Percentiles rank a stretch among this genome's conserved stretches.
phyloP scores from a whole-genome alignment of 1,139 yeast species.

The Pichia cactophila region DNA sequence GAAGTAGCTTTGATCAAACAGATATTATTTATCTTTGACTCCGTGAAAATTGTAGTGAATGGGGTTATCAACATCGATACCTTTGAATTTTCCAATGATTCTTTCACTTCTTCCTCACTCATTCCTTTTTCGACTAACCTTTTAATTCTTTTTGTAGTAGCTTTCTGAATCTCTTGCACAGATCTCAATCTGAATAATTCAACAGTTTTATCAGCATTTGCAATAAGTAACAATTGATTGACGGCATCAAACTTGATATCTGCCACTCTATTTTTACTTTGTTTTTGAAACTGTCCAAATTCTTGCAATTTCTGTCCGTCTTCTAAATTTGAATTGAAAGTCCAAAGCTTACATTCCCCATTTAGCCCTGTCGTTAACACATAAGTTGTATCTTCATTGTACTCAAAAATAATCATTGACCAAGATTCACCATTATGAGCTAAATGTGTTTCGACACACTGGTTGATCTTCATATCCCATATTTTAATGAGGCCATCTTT shows the following conservation, averaged over 20 bases:
- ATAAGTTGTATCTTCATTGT: conserved; percentile 32
- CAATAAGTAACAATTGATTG: conserved; percentile 53
- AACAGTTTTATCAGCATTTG: conserved; percentile 73
- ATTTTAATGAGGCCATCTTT: conserved; percentile 87
- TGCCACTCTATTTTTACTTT: conserved; percentile 68
- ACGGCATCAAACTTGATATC: conserved; percentile 48
- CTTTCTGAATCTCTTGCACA: conserved; percentile 73
- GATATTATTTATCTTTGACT: conserved; percentile 49
- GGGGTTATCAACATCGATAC: conserved; percentile 56
- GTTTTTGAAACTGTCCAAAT: conserved; percentile 66
- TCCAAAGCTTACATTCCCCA: conserved; percentile 81
- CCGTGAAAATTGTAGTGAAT: conserved; percentile 52
- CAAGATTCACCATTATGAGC: conserved; percentile 94
- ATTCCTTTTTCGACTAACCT: conserved; percentile 68
- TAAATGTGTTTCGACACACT: conserved; percentile 88
- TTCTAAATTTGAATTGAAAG: conserved; percentile 45
- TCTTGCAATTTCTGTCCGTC: conserved; percentile 40
- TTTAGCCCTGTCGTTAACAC: conserved; percentile 71
- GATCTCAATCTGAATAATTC: conserved; percentile 76
- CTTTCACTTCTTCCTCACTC: conserved; percentile 53
- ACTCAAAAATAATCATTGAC: conserved; percentile 46
- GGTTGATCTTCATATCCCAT: conserved; percentile 88
- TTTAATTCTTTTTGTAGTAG: conserved; percentile 69
- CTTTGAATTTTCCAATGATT: conserved; percentile 46
- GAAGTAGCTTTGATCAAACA: conserved; percentile 44